phyloP scores from a whole-genome alignment of 805 yeast genomes.

The Diddensiella transvaalensis region DNA sequence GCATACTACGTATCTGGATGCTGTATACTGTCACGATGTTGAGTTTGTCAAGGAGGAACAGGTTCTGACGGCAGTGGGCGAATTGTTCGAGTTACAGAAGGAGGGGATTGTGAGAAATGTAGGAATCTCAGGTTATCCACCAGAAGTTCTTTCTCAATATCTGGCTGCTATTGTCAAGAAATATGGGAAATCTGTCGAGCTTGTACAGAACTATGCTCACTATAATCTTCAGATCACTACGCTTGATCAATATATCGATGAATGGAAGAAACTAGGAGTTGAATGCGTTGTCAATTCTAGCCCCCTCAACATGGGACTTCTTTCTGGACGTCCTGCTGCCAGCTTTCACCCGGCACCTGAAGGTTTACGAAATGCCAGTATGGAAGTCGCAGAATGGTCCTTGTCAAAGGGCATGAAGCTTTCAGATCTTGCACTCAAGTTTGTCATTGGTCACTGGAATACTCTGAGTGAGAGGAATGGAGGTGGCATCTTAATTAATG shows the following conservation, averaged over 20 bases:
- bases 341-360: constrained; percentile 75
- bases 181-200: constrained; percentile 62
- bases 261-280: constrained; percentile 46
- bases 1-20: constrained; percentile 65
- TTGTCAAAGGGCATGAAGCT: constrained; percentile 50
- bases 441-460: constrained; percentile 60
- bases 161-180: constrained; percentile 23
- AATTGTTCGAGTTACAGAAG: constrained; percentile 54
- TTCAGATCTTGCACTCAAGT: constrained; percentile 78
- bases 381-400: constrained; percentile 43
- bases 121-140: constrained; percentile 87
- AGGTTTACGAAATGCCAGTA: constrained; percentile 47
- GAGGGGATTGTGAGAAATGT: constrained; percentile 61
- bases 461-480: constrained; percentile 12
- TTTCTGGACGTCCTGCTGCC: constrained; percentile 63
- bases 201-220: constrained; percentile 73
- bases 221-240: constrained; percentile 76
- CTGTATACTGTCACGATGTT: constrained; percentile 84
- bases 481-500: constrained; percentile 19
- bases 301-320: constrained; percentile 80
- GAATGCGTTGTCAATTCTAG: constrained; percentile 68
- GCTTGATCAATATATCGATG: constrained; percentile 43
- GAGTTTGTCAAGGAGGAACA: constrained; percentile 65
- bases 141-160: constrained; percentile 48
- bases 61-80: constrained; percentile 59